phyloP scores from a whole-genome alignment of 768 basidiomycete species.

The Tulasnella calospora region DNA sequence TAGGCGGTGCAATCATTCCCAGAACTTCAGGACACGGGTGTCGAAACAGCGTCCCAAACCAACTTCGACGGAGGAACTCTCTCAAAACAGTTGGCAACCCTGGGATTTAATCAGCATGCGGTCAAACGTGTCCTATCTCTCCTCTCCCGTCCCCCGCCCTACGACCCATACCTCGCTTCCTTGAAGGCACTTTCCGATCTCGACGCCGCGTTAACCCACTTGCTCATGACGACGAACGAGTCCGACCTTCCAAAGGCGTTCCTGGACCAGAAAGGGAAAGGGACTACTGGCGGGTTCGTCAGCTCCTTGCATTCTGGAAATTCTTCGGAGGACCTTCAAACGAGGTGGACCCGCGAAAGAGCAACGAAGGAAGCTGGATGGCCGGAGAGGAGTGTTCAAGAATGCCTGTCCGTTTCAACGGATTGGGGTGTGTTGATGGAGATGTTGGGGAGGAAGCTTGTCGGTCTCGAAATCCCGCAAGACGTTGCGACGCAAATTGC shows the following conservation, averaged over 20 bases:
- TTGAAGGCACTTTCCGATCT: constrained; percentile 56
- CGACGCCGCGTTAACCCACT: constrained; percentile 77
- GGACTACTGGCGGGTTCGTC: constrained; percentile 63
- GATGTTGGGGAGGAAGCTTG: constrained; percentile 50
- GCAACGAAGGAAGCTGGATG: constrained; percentile 80
- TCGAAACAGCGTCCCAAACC: neutral
- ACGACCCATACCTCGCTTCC: constrained; percentile 50
- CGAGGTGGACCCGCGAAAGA: constrained; percentile 74
- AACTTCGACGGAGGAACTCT: constrained; percentile 44
- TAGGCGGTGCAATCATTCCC: neutral
- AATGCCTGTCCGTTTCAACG: constrained; percentile 41
- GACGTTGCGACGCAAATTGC: neutral
- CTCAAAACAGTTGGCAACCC: constrained; percentile 50
- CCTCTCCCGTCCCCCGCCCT: constrained; percentile 30
- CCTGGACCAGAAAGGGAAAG: constrained; percentile 42
- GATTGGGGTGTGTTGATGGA: constrained; percentile 52
- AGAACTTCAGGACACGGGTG: neutral
- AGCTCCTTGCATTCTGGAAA: constrained; percentile 48
- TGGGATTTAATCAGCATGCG: constrained; percentile 59
- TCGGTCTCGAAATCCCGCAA: constrained; percentile 42
- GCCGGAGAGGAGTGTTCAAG: constrained; percentile 64
- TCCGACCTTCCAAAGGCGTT: constrained; percentile 77
- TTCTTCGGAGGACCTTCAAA: constrained; percentile 56
- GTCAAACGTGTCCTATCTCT: constrained; percentile 32
- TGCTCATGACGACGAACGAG: constrained; percentile 78